Conservation (phyloP, 768 basidiomycete genomes). For the Psilocybe tampanensis region DNA sequence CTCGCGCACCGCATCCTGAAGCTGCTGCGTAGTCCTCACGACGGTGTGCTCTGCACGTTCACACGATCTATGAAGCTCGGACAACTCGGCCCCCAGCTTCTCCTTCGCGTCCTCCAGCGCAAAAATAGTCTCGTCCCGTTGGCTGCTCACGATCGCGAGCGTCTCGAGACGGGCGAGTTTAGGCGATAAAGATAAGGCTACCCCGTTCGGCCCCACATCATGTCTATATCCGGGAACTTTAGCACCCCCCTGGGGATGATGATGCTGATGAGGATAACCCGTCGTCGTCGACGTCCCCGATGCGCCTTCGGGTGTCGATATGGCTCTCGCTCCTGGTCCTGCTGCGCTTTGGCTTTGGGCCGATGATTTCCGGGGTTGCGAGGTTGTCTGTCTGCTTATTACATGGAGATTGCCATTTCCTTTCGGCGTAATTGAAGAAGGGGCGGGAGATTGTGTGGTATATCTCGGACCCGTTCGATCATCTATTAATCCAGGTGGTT, state of each 20-base stretch:
- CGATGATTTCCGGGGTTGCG: too few species aligned
- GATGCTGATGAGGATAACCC: too few species aligned
- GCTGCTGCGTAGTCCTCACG: slow-evolving; percentile 2
- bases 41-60: slow-evolving; percentile 15
- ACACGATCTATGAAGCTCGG: slow-evolving; percentile 12
- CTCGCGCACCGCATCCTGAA: slow-evolving; percentile 2
- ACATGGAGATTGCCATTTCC: background rate
- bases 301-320: too few species aligned
- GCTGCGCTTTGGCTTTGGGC: too few species aligned
- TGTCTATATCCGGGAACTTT: too few species aligned
- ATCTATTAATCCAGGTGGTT: background rate
- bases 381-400: too few species aligned
- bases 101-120: slow-evolving; percentile 7
- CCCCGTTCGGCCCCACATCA: background rate
- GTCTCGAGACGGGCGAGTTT: slow-evolving; percentile 3
- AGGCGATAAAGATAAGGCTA: background rate
- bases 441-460: background rate
- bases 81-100: slow-evolving; percentile 11
- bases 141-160: slow-evolving; percentile 1
- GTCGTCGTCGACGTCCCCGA: too few species aligned
- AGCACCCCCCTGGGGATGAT: too few species aligned
- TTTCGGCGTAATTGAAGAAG: background rate
- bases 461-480: background rate
- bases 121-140: slow-evolving; percentile 4
- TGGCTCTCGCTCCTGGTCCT: too few species aligned